Conservation (phyloP, 768 basidiomycete genomes). For the Boletellus ananas region DNA sequence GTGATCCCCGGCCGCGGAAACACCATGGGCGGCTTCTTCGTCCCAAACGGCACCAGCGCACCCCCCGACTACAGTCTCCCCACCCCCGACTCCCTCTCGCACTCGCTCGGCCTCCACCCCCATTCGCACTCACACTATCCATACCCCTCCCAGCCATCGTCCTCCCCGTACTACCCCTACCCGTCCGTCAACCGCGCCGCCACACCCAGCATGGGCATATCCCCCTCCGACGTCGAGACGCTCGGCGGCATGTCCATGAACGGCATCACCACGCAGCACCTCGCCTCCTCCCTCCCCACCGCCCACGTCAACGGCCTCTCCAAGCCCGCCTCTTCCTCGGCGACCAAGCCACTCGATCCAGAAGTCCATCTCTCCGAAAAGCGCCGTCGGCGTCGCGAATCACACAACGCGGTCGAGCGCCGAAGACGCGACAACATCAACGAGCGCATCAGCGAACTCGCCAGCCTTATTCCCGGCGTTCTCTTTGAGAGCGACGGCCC, state of each 20-base stretch:
- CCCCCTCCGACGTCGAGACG: slow-evolving; percentile 24
- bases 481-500: slow-evolving; percentile 59
- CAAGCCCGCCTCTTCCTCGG: slow-evolving; percentile 10
- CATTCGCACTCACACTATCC: slow-evolving; percentile 28
- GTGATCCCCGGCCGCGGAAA: slow-evolving; percentile 52
- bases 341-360: slow-evolving; percentile 11
- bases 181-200: slow-evolving; percentile 10
- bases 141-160: slow-evolving; percentile 27
- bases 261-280: slow-evolving; percentile 18
- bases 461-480: slow-evolving; percentile 84
- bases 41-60: slow-evolving; percentile 21
- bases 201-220: slow-evolving; percentile 24
- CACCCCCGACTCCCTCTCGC: slow-evolving; percentile 38
- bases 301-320: slow-evolving; percentile 7
- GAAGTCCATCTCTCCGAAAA: slow-evolving; percentile 68
- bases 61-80: slow-evolving; percentile 41
- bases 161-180: slow-evolving; percentile 29
- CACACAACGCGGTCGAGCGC: slow-evolving; percentile 90
- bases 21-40: slow-evolving; percentile 32
- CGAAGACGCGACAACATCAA: slow-evolving; percentile 90
- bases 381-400: slow-evolving; percentile 73
- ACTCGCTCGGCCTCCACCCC: slow-evolving; percentile 28
- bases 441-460: slow-evolving; percentile 89
- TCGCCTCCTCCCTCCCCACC: slow-evolving; percentile 18
- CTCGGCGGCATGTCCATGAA: slow-evolving; percentile 19